Conservation (phyloP, 495 filamentous ascomycete species). For the Penicillium waksmanii region DNA sequence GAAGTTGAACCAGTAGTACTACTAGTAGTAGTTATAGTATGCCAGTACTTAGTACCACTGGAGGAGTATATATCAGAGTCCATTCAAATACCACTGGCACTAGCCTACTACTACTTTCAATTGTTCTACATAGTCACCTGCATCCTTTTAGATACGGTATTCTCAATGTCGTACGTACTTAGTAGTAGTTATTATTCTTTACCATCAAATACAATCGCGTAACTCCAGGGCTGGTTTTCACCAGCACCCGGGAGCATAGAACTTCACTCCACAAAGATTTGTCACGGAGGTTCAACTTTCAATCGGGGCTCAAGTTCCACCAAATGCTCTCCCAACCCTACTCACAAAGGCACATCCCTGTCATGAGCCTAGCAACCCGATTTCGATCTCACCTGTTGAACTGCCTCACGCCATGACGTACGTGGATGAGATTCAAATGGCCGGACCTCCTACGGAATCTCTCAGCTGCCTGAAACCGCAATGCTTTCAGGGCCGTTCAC, state of each 20-base stretch:
- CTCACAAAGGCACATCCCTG: neutral
- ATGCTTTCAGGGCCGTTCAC: neutral
- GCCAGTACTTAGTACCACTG: too few species aligned
- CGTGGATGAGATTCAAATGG: conserved; percentile 35
- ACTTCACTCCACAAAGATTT: neutral
- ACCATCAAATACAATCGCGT: neutral
- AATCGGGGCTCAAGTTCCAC: neutral
- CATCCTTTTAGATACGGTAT: too few species aligned
- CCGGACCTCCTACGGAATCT: conserved; percentile 15
- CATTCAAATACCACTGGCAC: too few species aligned
- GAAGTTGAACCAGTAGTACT: too few species aligned
- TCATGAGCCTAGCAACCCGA: conserved; percentile 6
- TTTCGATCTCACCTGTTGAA: conserved; percentile 28
- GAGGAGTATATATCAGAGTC: too few species aligned
- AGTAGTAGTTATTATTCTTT: neutral
- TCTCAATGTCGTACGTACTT: neutral
- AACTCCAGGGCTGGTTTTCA: too few species aligned
- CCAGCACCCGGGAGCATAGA: too few species aligned
- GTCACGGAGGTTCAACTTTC: neutral
- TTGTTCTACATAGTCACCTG: too few species aligned
- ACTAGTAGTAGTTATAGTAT: too few species aligned
- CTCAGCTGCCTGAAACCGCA: conserved; percentile 22
- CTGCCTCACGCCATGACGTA: conserved; percentile 31
- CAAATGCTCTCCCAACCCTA: neutral
- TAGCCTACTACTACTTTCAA: too few species aligned